Evolutionary conservation across 768 basidiomycete species (phyloP), one percentile per base, ranked within the genome.

Genomic region (Myochromella boudieri): DNA sequence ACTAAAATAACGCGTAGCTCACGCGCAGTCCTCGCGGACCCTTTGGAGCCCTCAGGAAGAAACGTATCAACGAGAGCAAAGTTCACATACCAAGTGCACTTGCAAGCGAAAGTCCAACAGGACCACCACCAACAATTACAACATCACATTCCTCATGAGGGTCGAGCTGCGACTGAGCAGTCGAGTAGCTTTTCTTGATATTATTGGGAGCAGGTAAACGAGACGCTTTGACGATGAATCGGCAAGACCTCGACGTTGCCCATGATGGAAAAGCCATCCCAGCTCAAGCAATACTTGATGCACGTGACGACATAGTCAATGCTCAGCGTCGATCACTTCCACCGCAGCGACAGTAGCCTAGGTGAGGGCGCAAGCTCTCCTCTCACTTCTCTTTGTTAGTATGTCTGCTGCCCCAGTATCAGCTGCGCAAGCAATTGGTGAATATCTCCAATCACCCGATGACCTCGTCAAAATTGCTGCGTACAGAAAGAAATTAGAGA

Each of bases 101-200:
- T 3, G 93, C 94, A 27, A 99, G 70, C 10, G 94, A 88, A 31
- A 99, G 76, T 3, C 97, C 97, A 3, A 81, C 91, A 20, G 92
- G 94, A 1, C 95, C 95, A 21, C 91, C 97, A 14, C 97, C 95
- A 20, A 98, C 91, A 56, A 98, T 89, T 17, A 95, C 90, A 26
- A 98, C 76, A 63, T 98, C 97, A 54, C 78, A 84, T 28, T 88
- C 78, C 49, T 79, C 69, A 21, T 64, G 44, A n/a, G 39, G 14
- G 31, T 34, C 45, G 18, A 26, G 25, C 11, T 45, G 34, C 3
- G 37, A 28, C n/a, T n/a, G n/a, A n/a, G n/a, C n/a, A 4, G 46
- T 46, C 22, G 58, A 57, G 32, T 46, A 43, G 1, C 10, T 31
- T 44, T 49, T 48, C 24, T 10, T 47, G 14, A 6, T 26, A 12